Base-by-base conservation (phyloP, 805 yeast genomes). In the Blastobotrys chiropterorum region DNA sequence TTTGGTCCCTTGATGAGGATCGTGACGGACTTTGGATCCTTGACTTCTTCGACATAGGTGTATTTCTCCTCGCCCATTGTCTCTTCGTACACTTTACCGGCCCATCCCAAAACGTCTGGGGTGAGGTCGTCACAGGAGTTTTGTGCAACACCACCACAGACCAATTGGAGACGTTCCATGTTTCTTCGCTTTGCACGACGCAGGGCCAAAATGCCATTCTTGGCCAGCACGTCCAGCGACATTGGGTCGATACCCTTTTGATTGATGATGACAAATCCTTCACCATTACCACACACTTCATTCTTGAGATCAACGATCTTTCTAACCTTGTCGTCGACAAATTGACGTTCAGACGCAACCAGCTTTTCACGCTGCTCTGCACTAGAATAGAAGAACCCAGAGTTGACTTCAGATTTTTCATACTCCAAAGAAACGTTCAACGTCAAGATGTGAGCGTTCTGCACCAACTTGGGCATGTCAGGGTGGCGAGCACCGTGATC, bases 401-500 rank as follows among this genome's bases (percentile, higher is more conserved):
- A 86, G 72, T 94, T 94, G 49, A 94, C 97, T 73, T 94, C 99
- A 43, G 97, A 89, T 75, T 94, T 94, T 67, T 94, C 99, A 69
- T 94, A 94, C 71, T 94, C 99, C 61, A 94, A 75, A 3, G 96
- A 87, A 44, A 94, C 99, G 68, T 94, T 94, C 62, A 94, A 78
- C 50, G 88, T 94, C 65, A 94, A 77, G 34, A 94, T 82, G 63
- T 80, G 75, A 1, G 97, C 97, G 67, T 94, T 88, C 57, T 80
- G 79, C 16, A 94, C 84, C 51, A 82, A 72, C 59, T 83, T 86
- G 53, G 99, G 99, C 99, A 94, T 94, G 70, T 94, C 99, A 45
- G 99, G 99, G 75, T 94, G 99, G 68, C 99, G 82, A 15, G 97
- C 97, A 59, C 99, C 99, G 68, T 94, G 99, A 68, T 94, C 99